Evolutionary conservation across 371 early-diverging fungal genomes (phyloP).

Genomic region (Sanchytrium tribonematis): DNA sequence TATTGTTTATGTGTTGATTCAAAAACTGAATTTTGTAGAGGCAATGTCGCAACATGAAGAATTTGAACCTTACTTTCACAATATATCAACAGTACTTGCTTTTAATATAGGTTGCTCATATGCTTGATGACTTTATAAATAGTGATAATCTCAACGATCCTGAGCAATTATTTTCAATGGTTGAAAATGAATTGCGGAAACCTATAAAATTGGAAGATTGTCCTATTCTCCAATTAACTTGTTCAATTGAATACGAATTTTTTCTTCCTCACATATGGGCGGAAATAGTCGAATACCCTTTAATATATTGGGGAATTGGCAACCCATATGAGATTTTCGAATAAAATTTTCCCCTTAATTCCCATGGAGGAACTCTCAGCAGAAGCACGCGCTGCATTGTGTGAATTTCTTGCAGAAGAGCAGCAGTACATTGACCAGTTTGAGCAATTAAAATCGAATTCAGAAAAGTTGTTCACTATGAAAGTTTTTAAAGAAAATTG

Average conservation of each 20-base stretch:
- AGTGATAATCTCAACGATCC: background rate
- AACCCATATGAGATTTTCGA: background rate
- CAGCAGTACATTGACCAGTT: background rate
- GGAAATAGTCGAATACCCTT: background rate
- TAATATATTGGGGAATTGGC: background rate
- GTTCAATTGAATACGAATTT: background rate
- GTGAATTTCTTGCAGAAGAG: background rate
- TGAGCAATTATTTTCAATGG: background rate
- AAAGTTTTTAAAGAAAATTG: conserved; percentile 35
- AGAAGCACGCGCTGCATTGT: background rate
- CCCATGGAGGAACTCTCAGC: background rate
- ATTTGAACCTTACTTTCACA: background rate
- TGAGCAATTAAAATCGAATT: background rate
- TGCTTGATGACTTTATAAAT: background rate
- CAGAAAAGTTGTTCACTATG: conserved; percentile 16
- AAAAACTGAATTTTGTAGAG: background rate
- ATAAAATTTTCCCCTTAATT: background rate
- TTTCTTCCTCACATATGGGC: background rate
- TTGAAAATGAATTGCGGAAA: background rate
- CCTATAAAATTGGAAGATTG: background rate
- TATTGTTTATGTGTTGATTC: background rate
- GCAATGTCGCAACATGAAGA: background rate
- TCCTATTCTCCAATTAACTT: background rate
- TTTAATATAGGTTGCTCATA: background rate
- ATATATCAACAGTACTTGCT: background rate